A percentile compares a stretch with the other conserved stretches of the same genome.
Conservation (phyloP, 371 early-diverging fungal species). For the Mortierella sp. region DNA sequence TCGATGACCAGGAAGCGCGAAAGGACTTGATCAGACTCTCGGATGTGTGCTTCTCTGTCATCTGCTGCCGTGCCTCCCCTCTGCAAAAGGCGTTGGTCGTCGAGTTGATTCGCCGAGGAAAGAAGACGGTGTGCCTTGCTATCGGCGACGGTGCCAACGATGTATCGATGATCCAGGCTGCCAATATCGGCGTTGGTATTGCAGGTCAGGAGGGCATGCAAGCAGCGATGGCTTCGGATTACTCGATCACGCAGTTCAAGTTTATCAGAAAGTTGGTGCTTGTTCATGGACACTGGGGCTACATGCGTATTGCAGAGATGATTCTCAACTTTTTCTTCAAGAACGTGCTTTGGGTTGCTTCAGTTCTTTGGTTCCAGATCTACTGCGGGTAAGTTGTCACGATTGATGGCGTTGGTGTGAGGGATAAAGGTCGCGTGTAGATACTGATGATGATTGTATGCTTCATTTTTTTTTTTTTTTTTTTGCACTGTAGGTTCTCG, state of each 20-base stretch:
- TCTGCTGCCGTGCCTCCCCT: constrained; percentile 96
- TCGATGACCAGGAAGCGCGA: constrained; percentile 71
- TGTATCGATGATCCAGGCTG: constrained; percentile 93
- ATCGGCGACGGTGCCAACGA: constrained; percentile 99
- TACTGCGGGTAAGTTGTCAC: constrained; percentile 67
- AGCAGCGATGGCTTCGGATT: constrained; percentile 92
- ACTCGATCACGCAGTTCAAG: constrained; percentile 91
- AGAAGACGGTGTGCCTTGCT: constrained; percentile 82
- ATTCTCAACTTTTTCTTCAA: constrained; percentile 94
- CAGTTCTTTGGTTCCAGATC: constrained; percentile 86
- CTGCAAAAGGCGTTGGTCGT: constrained; percentile 98
- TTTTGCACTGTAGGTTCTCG: constrained; percentile 63
- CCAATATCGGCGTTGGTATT: constrained; percentile 96
- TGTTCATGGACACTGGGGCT: constrained; percentile 92
- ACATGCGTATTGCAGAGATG: constrained; percentile 89
- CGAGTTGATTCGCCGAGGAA: constrained; percentile 83
- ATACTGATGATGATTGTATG: not conserved
- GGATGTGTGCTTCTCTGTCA: constrained; percentile 85
- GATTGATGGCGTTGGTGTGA: no score
- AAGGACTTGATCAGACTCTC: constrained; percentile 78
- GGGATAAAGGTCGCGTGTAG: no score
- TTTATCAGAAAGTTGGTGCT: constrained; percentile 83
- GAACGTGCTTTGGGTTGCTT: constrained; percentile 89
- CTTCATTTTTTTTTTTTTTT: not conserved
- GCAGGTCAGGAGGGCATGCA: constrained; percentile 93